These are phyloP conservation scores for Penicillium salamii DNA, from an alignment of 495 filamentous ascomycete species.

Conservation along the genomic window DNA sequence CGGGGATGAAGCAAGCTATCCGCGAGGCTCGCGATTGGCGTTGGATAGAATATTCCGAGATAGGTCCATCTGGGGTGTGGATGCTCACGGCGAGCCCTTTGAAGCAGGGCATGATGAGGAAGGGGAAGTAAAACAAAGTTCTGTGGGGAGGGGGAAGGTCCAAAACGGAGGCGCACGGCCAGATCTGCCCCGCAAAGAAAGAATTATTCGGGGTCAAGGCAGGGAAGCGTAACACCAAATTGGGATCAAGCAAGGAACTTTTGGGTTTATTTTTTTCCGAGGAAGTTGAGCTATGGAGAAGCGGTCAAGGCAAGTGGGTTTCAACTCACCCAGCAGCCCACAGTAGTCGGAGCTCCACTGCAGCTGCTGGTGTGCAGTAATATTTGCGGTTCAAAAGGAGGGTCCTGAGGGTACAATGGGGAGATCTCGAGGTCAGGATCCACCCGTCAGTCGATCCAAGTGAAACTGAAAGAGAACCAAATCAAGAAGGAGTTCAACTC, in stretches of 20 bases:
- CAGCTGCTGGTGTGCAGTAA: conserved; percentile 21
- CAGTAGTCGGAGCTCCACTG: conserved; percentile 24
- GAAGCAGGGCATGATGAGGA: conserved; percentile 83
- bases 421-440: too few species aligned
- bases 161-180: conserved; percentile 3
- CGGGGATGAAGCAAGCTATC: conserved; percentile 95
- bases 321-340: conserved; percentile 24
- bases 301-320: conserved; percentile 25
- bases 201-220: background rate
- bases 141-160: conserved; percentile 8
- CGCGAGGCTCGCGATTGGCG: conserved; percentile 86
- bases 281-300: conserved; percentile 20
- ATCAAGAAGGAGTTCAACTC: background rate
- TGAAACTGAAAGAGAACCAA: background rate
- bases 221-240: conserved; percentile 4
- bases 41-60: conserved; percentile 91
- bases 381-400: conserved; percentile 9
- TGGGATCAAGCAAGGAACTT: conserved; percentile 5
- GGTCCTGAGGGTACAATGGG: too few species aligned
- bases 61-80: conserved; percentile 82
- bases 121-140: conserved; percentile 1
- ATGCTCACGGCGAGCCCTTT: conserved; percentile 96
- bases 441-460: background rate
- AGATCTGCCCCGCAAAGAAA: conserved; percentile 2
- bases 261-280: conserved; percentile 14